These are phyloP conservation scores for Fusarium beomiforme DNA, from an alignment of 2,329 filamentous ascomycete genomes.

Conservation along the genomic window DNA sequence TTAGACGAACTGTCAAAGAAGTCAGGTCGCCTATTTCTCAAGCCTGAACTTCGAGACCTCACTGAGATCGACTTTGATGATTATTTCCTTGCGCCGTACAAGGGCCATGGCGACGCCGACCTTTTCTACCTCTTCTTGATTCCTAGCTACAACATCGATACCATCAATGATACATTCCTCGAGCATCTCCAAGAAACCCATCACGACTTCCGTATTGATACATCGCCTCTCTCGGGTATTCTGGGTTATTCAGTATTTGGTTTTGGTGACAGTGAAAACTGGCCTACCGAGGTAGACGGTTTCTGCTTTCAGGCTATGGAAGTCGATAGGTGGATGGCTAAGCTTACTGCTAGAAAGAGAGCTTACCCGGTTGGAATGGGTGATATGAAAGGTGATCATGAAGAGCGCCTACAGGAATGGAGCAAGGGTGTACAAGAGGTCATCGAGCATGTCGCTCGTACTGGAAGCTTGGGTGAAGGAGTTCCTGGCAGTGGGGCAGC, in stretches of 20 bases:
- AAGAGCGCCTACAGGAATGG: constrained; percentile 79
- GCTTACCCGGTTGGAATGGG: constrained; percentile 91
- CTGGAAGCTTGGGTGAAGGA: constrained; percentile 68
- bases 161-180: constrained; percentile 86
- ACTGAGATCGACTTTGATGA: constrained; percentile 92
- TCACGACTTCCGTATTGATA: constrained; percentile 96
- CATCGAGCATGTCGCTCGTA: constrained; percentile 70
- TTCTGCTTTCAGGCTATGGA: constrained; percentile 94
- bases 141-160: constrained; percentile 95
- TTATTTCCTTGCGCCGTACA: constrained; percentile 84
- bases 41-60: constrained; percentile 78
- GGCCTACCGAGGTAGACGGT: constrained; percentile 89
- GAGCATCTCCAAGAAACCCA: constrained; percentile 92
- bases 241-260: constrained; percentile 94
- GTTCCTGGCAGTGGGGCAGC: constrained; percentile 84
- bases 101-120: constrained; percentile 63
- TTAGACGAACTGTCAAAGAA: constrained; percentile 60
- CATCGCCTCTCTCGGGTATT: constrained; percentile 78
- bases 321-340: constrained; percentile 97
- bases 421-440: constrained; percentile 76
- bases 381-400: constrained; percentile 81
- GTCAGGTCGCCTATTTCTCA: constrained; percentile 54
- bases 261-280: constrained; percentile 89
- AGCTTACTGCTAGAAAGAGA: constrained; percentile 84
- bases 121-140: constrained; percentile 87